A percentile compares a stretch with the other conserved stretches of the same genome.
phyloP scores from a whole-genome alignment of 1,139 yeast genomes.

The Saccharomyces uvarum region DNA sequence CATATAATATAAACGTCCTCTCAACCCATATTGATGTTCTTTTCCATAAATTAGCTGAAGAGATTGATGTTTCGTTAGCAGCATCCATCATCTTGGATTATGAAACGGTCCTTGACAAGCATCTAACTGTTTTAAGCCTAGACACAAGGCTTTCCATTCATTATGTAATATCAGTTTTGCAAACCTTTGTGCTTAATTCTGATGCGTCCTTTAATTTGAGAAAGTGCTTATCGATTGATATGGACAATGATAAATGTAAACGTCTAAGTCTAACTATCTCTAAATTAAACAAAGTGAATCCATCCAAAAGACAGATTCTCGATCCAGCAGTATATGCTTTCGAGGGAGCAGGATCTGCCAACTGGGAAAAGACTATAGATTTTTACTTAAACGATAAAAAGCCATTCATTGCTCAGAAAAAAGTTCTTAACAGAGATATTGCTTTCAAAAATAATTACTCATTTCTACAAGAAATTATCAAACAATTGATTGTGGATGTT shows the following conservation, averaged over 20 bases:
- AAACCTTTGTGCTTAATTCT: conserved; percentile 21
- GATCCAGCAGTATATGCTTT: conserved; percentile 21
- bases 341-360: conserved; percentile 1
- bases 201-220: conserved; percentile 23
- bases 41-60: conserved; percentile 9
- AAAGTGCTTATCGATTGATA: conserved; percentile 28
- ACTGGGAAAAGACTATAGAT: conserved; percentile 19
- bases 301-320: conserved; percentile 17
- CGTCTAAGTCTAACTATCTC: conserved; percentile 20
- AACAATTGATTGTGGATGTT: not conserved
- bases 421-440: not conserved
- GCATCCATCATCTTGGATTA: conserved; percentile 12
- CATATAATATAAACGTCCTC: conserved; percentile 9
- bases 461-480: conserved; percentile 1
- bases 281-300: conserved; percentile 23
- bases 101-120: conserved; percentile 24
- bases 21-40: conserved; percentile 12
- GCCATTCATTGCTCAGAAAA: conserved; percentile 3
- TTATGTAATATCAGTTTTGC: conserved; percentile 20
- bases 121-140: conserved; percentile 15
- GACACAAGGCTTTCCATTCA: conserved; percentile 18
- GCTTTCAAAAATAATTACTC: conserved; percentile 3
- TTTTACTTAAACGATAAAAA: conserved; percentile 20
- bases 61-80: conserved; percentile 12
- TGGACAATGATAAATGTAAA: conserved; percentile 29